Evolutionary conservation across 257 asterid genomes (phyloP), one percentile per base, ranked within the genome.

Genomic region (Linaria vulgaris): DNA sequence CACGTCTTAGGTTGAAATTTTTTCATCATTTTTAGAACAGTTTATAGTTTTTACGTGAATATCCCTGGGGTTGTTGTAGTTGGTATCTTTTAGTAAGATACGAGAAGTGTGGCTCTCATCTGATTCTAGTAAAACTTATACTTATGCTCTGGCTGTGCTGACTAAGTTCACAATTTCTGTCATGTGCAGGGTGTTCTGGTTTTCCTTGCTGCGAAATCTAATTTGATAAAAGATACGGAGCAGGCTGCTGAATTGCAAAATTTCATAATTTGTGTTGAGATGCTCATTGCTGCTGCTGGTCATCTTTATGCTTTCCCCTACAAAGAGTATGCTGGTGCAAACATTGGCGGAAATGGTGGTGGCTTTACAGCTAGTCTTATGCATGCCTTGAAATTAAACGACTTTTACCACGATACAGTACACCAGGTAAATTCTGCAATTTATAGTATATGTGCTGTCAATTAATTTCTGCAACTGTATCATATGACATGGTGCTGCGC

Each of bases 321-420:
- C 76, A 90, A 80, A 80, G 99, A 94, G 71, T 90, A 90, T 76
- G 96, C 97, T 61, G 95, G 96, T 63, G 95, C 99, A 72, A 90
- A 85, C 72, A 83, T 94, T 23, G 99, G 90, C 52, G 78, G 72
- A 48, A 73, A 84, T 58, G 80, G 79, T 58, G 80, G 79, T 64
- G 88, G 91, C 64, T 80, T 94, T 59, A 68, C 82, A 4, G 87
- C 92, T 61, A 90, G 95, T 78, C 96, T 94, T 44, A 90, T 88
- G 15, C 99, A 94, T 74, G 97, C 96, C 61, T 70, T 94, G 74
- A 90, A 74, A 76, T 65, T 94, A 63, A 94, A 80, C 38, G 97
- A 94, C 82, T 85, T 94, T 47, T 94, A 94, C 78, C 95, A 90
- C 22, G 97, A 94, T 52, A 90, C 99, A 0, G 99, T 94, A 38